These are phyloP conservation scores for Halteria grandinella DNA, from an alignment of 73 alveolate genomes.

Conservation along the genomic window DNA sequence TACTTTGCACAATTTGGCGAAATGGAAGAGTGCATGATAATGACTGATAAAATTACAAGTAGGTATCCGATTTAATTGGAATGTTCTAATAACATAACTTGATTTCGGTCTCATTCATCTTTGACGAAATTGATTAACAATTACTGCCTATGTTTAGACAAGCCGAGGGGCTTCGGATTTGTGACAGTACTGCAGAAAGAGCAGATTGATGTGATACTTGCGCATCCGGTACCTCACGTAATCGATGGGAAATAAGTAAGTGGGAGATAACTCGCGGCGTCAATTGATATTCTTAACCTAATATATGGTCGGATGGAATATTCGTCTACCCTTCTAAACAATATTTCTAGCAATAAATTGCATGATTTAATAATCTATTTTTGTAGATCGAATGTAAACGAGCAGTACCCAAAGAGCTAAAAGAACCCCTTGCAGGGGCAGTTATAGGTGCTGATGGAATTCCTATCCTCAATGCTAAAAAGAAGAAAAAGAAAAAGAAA, in stretches of 20 bases:
- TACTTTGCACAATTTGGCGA: conserved; percentile 34
- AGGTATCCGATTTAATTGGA: background rate
- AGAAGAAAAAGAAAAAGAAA: background rate
- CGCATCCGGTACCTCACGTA: conserved; percentile 7
- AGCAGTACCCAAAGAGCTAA: conserved; percentile 61
- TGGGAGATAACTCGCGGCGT: too few species aligned
- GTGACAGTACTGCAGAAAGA: conserved; percentile 20
- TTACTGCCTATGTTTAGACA: conserved; percentile 6
- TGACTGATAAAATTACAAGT: conserved; percentile 45
- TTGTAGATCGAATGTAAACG: conserved; percentile 44
- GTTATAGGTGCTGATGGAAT: background rate
- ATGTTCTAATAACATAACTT: too few species aligned
- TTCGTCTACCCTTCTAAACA: too few species aligned
- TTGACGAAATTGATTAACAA: background rate
- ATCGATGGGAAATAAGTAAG: conserved; percentile 58
- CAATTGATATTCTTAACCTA: too few species aligned
- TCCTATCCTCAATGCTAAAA: background rate
- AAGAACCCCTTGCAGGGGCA: background rate
- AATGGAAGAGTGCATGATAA: conserved; percentile 37
- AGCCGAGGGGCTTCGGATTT: conserved; percentile 65
- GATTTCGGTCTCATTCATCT: too few species aligned
- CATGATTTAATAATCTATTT: background rate
- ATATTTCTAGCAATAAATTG: background rate
- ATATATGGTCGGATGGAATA: too few species aligned
- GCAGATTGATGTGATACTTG: conserved; percentile 1